Conservation (phyloP, 768 basidiomycete genomes). For the Gloeopeniophorella convolvens region DNA sequence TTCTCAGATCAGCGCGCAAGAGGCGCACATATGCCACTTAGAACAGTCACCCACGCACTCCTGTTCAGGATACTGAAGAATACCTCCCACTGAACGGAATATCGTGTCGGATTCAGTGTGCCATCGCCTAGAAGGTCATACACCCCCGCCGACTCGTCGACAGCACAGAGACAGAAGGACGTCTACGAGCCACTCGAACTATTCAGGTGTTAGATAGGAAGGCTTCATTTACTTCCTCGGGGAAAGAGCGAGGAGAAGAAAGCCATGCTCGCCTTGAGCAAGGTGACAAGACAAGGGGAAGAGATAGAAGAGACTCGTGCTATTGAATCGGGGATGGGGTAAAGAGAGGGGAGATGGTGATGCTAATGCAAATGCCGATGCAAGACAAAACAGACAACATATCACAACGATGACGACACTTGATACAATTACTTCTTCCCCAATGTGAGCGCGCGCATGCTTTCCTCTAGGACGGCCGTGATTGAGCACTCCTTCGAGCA, state of each 20-base stretch:
- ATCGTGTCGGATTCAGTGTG: no score
- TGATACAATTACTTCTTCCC: constrained; percentile 35
- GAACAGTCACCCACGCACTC: no score
- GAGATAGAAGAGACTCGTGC: not conserved
- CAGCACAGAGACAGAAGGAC: no score
- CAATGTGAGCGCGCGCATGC: constrained; percentile 58
- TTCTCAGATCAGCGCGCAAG: no score
- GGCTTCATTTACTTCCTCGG: constrained; percentile 4
- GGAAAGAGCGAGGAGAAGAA: not conserved
- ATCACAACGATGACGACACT: constrained; percentile 1
- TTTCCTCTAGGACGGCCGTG: constrained; percentile 46
- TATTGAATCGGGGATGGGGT: not conserved
- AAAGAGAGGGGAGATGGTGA: not conserved
- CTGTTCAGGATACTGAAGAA: no score
- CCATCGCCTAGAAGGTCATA: no score
- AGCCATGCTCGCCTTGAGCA: not conserved
- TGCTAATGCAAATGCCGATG: constrained; percentile 9
- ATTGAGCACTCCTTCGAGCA: constrained; percentile 1
- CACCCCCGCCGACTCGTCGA: no score
- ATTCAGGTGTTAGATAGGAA: constrained; percentile 13
- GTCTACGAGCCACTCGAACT: constrained; percentile 5
- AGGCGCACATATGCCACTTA: no score
- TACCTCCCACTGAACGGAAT: no score
- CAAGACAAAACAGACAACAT: constrained; percentile 2
- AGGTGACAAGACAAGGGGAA: not conserved